Evolutionary conservation across 345 rosid genomes (phyloP).

Genomic region (Ceriops decandra): DNA sequence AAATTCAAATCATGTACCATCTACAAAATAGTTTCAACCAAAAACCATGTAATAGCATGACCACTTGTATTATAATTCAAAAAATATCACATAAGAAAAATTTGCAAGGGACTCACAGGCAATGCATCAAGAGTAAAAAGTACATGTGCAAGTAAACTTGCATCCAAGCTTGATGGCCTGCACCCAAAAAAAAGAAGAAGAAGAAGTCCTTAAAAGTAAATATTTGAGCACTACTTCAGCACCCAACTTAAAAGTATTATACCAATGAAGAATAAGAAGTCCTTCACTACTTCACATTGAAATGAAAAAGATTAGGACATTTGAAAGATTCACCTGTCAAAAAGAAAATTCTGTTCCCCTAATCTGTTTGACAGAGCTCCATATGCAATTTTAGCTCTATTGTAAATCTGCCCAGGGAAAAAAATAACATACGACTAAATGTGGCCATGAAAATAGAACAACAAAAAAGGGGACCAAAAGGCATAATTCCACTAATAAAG

Average conservation of each 20-base stretch:
- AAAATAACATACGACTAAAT: not conserved
- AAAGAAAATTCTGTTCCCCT: slow-evolving; percentile 66
- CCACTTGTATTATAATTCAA: too few relatives aligned
- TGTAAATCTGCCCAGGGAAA: slow-evolving; percentile 57
- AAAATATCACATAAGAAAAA: not conserved
- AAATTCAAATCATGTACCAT: not conserved
- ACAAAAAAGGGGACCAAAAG: not conserved
- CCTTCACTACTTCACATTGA: too few relatives aligned
- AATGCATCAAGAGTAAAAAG: slow-evolving; percentile 67
- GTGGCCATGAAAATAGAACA: not conserved
- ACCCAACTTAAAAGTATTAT: not conserved
- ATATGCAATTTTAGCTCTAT: slow-evolving; percentile 61
- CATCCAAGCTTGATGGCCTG: slow-evolving; percentile 95
- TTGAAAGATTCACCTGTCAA: slow-evolving; percentile 54
- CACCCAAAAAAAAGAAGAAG: slow-evolving; percentile 4
- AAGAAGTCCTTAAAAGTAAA: not conserved
- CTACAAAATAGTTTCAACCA: not conserved
- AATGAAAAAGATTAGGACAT: not conserved
- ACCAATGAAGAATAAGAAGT: too few relatives aligned
- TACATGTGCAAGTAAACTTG: slow-evolving; percentile 60
- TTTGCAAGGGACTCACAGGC: slow-evolving; percentile 58
- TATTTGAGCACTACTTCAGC: not conserved
- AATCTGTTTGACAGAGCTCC: slow-evolving; percentile 76
- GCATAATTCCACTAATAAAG: not conserved
- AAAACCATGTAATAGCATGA: too few relatives aligned